These are phyloP conservation scores for Dictyostelium intermedium DNA, from an alignment of 78 protist genomes.

Conservation along the genomic window DNA sequence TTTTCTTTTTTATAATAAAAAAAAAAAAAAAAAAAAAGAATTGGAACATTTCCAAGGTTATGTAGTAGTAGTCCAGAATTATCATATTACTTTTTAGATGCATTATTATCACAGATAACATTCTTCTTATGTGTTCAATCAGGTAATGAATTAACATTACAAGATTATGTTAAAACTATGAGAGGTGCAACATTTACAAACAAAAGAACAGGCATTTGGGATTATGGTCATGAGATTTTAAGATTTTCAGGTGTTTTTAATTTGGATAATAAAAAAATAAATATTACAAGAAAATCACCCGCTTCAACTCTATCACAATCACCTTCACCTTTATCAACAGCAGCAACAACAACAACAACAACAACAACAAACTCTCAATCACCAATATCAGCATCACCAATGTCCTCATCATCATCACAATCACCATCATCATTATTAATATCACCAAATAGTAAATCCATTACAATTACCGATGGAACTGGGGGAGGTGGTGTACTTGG, in stretches of 20 bases:
- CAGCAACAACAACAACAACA: not conserved
- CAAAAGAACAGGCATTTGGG: constrained; percentile 48
- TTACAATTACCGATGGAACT: not conserved
- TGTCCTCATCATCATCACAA: not conserved
- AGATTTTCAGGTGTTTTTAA: not conserved
- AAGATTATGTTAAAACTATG: not conserved
- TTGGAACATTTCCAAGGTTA: not conserved
- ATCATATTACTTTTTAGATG: constrained; percentile 12
- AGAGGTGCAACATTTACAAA: constrained; percentile 13
- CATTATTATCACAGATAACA: constrained; percentile 16
- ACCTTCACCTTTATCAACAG: not conserved
- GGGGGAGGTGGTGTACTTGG: not conserved
- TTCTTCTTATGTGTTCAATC: constrained; percentile 8
- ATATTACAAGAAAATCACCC: no score
- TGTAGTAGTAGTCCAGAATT: not conserved
- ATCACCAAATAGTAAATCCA: not conserved
- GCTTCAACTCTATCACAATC: not conserved
- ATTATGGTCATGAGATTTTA: constrained; percentile 12
- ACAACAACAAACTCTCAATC: not conserved
- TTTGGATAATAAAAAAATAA: not conserved
- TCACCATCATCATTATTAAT: not conserved
- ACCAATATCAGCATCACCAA: not conserved
- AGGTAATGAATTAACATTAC: constrained; percentile 19
- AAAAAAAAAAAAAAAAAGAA: not conserved
- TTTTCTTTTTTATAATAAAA: not conserved